A percentile compares a stretch with the other conserved stretches of the same genome.
phyloP scores from a whole-genome alignment of 2,329 filamentous ascomycete species.

The Colletotrichum liriopes region DNA sequence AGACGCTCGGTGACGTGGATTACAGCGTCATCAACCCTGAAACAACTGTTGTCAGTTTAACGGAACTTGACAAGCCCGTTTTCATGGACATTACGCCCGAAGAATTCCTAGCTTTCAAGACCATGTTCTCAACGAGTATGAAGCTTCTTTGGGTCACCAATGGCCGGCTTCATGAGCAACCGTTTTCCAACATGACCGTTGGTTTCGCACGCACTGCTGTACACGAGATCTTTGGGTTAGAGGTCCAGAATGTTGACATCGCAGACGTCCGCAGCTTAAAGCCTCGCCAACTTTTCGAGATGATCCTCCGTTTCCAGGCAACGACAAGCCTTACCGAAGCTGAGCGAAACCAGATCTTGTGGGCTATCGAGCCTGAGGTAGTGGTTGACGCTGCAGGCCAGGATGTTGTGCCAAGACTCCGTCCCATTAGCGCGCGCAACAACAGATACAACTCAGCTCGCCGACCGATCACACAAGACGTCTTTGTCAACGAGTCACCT shows the following conservation, averaged over 20 bases:
- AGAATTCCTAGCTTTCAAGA: slow-evolving; percentile 42
- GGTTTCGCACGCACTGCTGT: slow-evolving; percentile 31
- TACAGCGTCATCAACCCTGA: neutral
- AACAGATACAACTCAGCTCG: neutral
- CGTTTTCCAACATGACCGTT: slow-evolving; percentile 43
- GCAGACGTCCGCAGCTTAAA: neutral
- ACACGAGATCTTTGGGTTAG: slow-evolving; percentile 22
- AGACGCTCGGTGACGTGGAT: neutral
- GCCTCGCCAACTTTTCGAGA: neutral
- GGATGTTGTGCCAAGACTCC: neutral
- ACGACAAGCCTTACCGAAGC: neutral
- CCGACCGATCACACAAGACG: neutral
- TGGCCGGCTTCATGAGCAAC: slow-evolving; percentile 40
- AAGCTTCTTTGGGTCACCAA: slow-evolving; percentile 45
- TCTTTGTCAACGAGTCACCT: neutral
- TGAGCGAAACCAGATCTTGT: too few relatives aligned
- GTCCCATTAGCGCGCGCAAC: neutral
- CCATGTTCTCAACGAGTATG: slow-evolving; percentile 34
- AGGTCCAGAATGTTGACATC: slow-evolving; percentile 31
- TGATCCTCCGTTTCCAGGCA: neutral
- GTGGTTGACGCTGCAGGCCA: neutral
- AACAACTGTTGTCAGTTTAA: neutral
- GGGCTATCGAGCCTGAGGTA: neutral
- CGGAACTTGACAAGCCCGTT: slow-evolving; percentile 44
- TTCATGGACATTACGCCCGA: slow-evolving; percentile 53